A percentile compares a stretch with the other conserved stretches of the same genome.
These are phyloP conservation scores for Escallonia herrerae DNA, from an alignment of 129 eudicot genomes.

Conservation along the genomic window DNA sequence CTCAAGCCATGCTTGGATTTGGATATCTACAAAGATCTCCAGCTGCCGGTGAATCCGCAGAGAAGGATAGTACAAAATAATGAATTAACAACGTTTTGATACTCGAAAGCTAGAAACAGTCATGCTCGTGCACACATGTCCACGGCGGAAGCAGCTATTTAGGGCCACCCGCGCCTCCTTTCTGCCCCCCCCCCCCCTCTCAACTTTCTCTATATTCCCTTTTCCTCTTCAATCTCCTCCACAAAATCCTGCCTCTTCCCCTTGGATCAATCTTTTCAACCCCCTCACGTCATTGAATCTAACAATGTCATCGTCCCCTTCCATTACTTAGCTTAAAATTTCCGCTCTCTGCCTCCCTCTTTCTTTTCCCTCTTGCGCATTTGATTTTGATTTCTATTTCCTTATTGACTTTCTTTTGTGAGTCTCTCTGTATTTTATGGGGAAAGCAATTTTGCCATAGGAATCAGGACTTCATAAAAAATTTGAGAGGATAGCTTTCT, in stretches of 20 bases:
- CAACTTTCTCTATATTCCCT: not conserved
- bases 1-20: too few species aligned
- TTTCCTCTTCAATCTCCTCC: constrained; percentile 12
- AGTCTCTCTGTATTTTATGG: not conserved
- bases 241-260: constrained; percentile 10
- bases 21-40: too few species aligned
- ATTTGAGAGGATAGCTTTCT: not conserved
- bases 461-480: not conserved
- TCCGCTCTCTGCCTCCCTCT: constrained; percentile 2
- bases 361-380: not conserved
- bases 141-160: not conserved
- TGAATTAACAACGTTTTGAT: not conserved
- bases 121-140: not conserved
- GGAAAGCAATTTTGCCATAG: not conserved
- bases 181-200: not conserved
- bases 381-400: not conserved
- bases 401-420: not conserved
- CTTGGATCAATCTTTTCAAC: constrained; percentile 7
- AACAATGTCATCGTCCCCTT: not conserved
- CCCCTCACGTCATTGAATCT: not conserved
- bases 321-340: constrained; percentile 1
- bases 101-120: not conserved
- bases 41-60: too few species aligned
- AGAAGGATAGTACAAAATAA: too few species aligned
- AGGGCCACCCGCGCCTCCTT: not conserved